Evolutionary conservation across 1,284 basidiomycete genomes (phyloP), one percentile per base, ranked within the genome.

Genomic region (Schizopora paradoxa): DNA sequence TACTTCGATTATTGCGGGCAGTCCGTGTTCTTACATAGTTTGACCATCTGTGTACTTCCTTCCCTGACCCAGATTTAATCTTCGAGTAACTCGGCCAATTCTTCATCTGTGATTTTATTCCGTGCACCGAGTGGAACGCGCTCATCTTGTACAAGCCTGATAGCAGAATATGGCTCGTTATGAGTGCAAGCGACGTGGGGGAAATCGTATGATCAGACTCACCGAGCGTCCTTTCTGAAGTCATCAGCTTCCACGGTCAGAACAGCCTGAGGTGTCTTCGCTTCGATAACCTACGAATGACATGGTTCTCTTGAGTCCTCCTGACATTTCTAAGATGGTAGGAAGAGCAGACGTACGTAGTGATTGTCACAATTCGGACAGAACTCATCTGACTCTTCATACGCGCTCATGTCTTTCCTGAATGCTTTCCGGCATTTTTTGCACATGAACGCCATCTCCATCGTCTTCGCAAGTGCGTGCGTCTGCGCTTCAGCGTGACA

Each of bases 361-460:
- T 94, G 91, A 62, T 99, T 98, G 65, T 96, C 93, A 62, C 95
- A 98, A 66, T 97, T 87, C 0, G 96, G 95, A 62, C 96, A 99
- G 64, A 85, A 98, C 67, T 99, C 95, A 62, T 99, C 95, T 54
- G 89, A 89, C 62, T 96, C 92, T 59, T 99, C 96, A 61, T 91
- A 98, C 22, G 65, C 68, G 0, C 73, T 56, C 85, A 97, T 91
- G 64, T 97, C 91, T 67, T 99, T 98, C 51, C 95, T 69, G 65
- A 99, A 98, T 1, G 91, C 93, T 67, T 94, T 94, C 63, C 88
- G 89, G 73, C 96, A 99, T 67, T 97, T 96, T 67, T 99, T 99
- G 74, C 96, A 99, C 57, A 90, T 70, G 63, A 99, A 96, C 0
- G 73, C 73, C 91, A 99, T 93, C 69, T 98, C 95, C 35, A 70